Evolutionary conservation across 768 basidiomycete species (phyloP), one percentile per base, ranked within the genome.

Genomic region (Phylloporus arenicola): DNA sequence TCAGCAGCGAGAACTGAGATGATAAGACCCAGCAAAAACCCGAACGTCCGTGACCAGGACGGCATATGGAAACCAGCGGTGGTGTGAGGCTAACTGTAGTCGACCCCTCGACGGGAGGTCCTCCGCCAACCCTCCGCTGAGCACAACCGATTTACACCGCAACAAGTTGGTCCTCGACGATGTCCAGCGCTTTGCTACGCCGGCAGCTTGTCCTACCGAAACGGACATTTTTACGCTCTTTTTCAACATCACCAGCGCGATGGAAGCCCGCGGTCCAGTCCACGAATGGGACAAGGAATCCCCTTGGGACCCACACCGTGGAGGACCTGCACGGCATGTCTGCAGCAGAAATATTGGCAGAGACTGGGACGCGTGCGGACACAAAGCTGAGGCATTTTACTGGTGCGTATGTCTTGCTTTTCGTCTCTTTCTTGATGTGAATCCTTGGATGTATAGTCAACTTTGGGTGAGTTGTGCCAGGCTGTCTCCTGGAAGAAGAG

Each of bases 341-440:
- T 52, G 88, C 91, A 1, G 70, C 81, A 10, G 85, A 95, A 51
- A 87, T 96, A 61, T 68, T 98, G 51, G 75, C 79, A 43, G 92
- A 93, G 66, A 82, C 82, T 0, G 80, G 80, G 12, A 74, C 78
- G 20, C 75, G 82, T 50, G 81, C 80, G 44, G 92, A 92, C 56
- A 72, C 86, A 13, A 85, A 86, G 64, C 79, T 96, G 77, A 78
- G 90, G 65, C 95, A 97, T 73, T 97, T 95, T 64, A 97, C 93
- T 48, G 92, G 88, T 92, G 62, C 54, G 78, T 73, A 35, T 35
- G 35, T 42, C 34, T 42, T 12, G 39, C 12, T 31, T 54, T 50
- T 50, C 6, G 6, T 17, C 4, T 14, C 24, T 40, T 43, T 31
- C 20, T 40, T 54, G 39, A 57, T 31, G n/a, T 17, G 17, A 51